Evolutionary conservation across 805 yeast genomes (phyloP).

Genomic region (Kodamaea neixiangensis): DNA sequence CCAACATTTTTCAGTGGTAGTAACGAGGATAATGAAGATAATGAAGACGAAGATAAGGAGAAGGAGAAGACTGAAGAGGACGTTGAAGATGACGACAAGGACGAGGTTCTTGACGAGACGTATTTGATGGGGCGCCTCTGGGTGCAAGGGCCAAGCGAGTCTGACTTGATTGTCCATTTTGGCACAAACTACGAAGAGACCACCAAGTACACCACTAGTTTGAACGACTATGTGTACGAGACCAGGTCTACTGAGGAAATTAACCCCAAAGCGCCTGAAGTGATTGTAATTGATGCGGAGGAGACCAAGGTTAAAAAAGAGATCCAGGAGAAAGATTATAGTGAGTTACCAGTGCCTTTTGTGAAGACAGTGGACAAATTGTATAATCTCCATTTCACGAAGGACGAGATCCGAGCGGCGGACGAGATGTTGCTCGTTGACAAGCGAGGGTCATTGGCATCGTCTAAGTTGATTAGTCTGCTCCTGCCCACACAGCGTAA

Average conservation of each 20-base stretch:
- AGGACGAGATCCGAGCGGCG: constrained; percentile 17
- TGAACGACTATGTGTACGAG: neutral
- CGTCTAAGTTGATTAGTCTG: constrained; percentile 2
- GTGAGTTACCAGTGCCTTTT: constrained; percentile 20
- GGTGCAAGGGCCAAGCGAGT: constrained; percentile 83
- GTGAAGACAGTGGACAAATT: constrained; percentile 27
- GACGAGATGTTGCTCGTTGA: neutral
- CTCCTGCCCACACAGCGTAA: constrained; percentile 54
- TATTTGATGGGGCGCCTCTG: constrained; percentile 83
- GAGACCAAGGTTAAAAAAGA: constrained; percentile 7
- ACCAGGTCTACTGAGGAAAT: neutral
- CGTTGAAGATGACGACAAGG: constrained; percentile 40
- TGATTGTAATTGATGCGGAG: constrained; percentile 4
- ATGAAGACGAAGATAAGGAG: constrained; percentile 24
- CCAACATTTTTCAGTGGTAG: constrained; percentile 48
- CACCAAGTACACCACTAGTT: neutral
- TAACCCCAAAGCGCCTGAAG: neutral
- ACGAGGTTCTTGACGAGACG: constrained; percentile 50
- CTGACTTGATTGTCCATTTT: constrained; percentile 38
- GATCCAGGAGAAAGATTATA: constrained; percentile 27
- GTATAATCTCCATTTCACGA: constrained; percentile 30
- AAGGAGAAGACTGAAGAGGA: constrained; percentile 23
- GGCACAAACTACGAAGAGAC: constrained; percentile 13
- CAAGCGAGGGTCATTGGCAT: constrained; percentile 7
- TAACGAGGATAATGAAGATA: constrained; percentile 45